Base-by-base conservation (phyloP, 345 rosid genomes). In the Alliaria petiolata region DNA sequence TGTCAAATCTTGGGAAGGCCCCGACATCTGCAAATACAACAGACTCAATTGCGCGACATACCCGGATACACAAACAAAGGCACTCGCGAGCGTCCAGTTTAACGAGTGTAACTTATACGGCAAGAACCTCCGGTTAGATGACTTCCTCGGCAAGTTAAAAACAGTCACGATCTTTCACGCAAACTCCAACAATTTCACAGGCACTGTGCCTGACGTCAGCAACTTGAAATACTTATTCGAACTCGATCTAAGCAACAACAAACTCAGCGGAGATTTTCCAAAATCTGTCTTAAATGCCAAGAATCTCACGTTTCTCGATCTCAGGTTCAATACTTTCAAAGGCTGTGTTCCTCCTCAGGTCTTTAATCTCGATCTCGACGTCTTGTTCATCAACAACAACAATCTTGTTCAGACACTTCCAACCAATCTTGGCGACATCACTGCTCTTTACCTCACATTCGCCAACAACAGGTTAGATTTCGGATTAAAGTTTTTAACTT, bases 231-330 rank as follows among this genome's bases (percentile, higher is more conserved):
- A 79, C 75, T 85, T 92, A 51, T 92, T 69, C 77, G 98, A 92
- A 86, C 84, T 92, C 33, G 98, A 92, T 65, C 77, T 90, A 12
- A 92, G 95, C 67, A 88, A 88, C 82, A 92, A 92, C 83, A 74
- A 66, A 15, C 81, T 90, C 68, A 62, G 83, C 3, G 98, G 97
- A 31, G 82, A 83, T 4, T 90, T 92, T 52, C 98, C 97, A 1
- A 6, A 65, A 1, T 82, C 73, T 3, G 85, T 90, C 65, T 80
- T 87, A 10, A 67, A 70, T 44, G 85, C 82, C 83, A 59, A 36
- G 0, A 34, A 77, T 0, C 67, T 92, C 33, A 77, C 82, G 28
- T 92, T 92, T 78, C 76, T 92, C 43, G 96, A 92, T 72, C 77
- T 92, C 14, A 78, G 98, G 66, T 92, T 85, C 78, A 90, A 92